These are phyloP conservation scores for Xylariales sp. DNA, from an alignment of 2,329 filamentous ascomycete species.

Conservation along the genomic window DNA sequence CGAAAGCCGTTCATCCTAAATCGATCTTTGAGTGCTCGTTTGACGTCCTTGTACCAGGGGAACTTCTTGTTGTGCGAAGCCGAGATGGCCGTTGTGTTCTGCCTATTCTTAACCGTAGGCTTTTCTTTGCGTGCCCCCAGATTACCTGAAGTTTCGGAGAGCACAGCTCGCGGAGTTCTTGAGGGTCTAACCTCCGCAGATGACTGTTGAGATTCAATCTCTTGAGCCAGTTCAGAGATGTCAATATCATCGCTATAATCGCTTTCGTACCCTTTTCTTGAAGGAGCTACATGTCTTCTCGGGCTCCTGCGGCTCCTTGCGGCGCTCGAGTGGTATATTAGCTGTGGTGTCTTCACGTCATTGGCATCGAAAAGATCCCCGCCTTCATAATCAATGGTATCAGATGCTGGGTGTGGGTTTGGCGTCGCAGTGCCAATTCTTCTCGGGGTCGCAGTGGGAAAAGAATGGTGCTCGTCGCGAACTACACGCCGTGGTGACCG, in stretches of 20 bases:
- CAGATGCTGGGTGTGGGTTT: slow-evolving; percentile 30
- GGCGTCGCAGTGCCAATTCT: slow-evolving; percentile 34
- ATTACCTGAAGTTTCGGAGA: slow-evolving; percentile 64
- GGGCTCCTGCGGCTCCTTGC: slow-evolving; percentile 42
- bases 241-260: slow-evolving; percentile 64
- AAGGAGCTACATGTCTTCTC: slow-evolving; percentile 37
- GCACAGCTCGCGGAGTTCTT: slow-evolving; percentile 51
- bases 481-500: slow-evolving; percentile 34
- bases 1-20: slow-evolving; percentile 91
- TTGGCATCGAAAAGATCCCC: slow-evolving; percentile 47
- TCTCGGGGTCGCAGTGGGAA: slow-evolving; percentile 14
- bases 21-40: slow-evolving; percentile 79
- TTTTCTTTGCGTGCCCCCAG: slow-evolving; percentile 51
- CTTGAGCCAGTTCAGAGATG: slow-evolving; percentile 64
- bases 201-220: slow-evolving; percentile 59
- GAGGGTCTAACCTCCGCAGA: slow-evolving; percentile 44
- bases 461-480: slow-evolving; percentile 30
- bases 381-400: slow-evolving; percentile 52
- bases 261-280: slow-evolving; percentile 49
- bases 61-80: slow-evolving; percentile 72
- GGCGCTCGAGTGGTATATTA: slow-evolving; percentile 29
- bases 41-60: slow-evolving; percentile 89
- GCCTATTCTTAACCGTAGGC: slow-evolving; percentile 49
- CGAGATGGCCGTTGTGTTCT: slow-evolving; percentile 48
- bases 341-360: slow-evolving; percentile 33